Evolutionary conservation across 352 stramenopile genomes (phyloP), one percentile per base, ranked within the genome.

Genomic region (Phytophthora lateralis): DNA sequence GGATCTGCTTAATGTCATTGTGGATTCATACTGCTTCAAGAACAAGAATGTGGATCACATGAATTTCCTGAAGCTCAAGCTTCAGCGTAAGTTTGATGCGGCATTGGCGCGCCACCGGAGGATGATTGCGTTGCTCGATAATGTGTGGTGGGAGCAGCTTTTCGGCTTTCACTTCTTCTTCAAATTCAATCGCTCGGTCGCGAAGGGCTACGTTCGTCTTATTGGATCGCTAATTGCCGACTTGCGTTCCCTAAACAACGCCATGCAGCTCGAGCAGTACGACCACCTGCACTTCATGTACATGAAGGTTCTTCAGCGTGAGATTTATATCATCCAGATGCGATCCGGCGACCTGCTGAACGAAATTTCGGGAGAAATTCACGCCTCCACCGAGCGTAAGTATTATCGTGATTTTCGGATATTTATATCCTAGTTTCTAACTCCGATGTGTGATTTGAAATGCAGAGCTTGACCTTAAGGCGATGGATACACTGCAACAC

Each of bases 1-100:
- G 6, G 85, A 91, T 34, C 58, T 93, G 26, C 74, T 91, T 9
- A 91, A 93, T 52, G 72, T 93, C 56, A 90, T 93, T 52, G 71
- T 93, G 4, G 85, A 93, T 58, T 88, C 82, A 37, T 93, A 93
- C 71, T 93, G 85, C 57, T 93, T 93, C 71, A 90, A 91, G 68
- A 91, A 90, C 74, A 93, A 92, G 69, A 90, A 91, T 51, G 68
- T 90, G 24, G 81, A 92, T 24, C 71, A 91, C 68, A 90, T 94
- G 81, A 85, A 94, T 44, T 89, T 94, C 38, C 52, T 94, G 10
- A 81, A 76, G 17, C 58, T 91, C 15, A 91, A 90, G 51, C 69
- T 94, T 26, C 57, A 79, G 10, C 81, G 78, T 42, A 92, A 94
- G 50, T 94, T 94, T 46, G 76, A 89, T 24, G 69, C 60, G 1